phyloP scores from a whole-genome alignment of 2,329 filamentous ascomycete species.

The Aspergillus fischeri region DNA sequence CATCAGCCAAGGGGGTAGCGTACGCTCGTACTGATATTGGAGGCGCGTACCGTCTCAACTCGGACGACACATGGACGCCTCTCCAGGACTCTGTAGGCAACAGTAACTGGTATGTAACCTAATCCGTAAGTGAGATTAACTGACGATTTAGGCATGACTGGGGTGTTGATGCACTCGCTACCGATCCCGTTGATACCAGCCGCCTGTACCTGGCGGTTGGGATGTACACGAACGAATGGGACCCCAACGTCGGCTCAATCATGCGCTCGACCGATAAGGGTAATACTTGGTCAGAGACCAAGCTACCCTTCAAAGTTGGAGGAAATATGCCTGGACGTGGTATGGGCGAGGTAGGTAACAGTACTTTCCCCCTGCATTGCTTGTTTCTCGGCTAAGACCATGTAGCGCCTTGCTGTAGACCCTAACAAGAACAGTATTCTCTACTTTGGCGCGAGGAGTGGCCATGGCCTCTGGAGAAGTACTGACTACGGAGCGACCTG shows the following conservation, averaged over 20 bases:
- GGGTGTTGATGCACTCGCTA: conserved; percentile 55
- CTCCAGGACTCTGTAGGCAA: conserved; percentile 49
- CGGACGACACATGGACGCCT: conserved; percentile 54
- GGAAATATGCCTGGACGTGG: conserved; percentile 61
- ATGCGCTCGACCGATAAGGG: conserved; percentile 54
- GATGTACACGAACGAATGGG: conserved; percentile 59
- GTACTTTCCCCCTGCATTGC: background rate
- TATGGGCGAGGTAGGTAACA: conserved; percentile 45
- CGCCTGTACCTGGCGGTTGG: conserved; percentile 54
- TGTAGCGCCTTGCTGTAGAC: conserved; percentile 51
- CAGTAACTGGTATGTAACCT: conserved; percentile 40
- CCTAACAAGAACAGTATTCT: conserved; percentile 54
- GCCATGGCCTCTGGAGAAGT: conserved; percentile 57
- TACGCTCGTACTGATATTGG: conserved; percentile 58
- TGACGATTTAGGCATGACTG: conserved; percentile 31
- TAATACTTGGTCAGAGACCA: conserved; percentile 48
- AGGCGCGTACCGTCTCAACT: conserved; percentile 53
- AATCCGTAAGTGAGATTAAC: background rate
- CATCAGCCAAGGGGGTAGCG: conserved; percentile 44
- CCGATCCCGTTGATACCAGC: conserved; percentile 47
- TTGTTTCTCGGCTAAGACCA: background rate
- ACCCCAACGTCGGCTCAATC: conserved; percentile 54
- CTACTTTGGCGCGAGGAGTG: conserved; percentile 57
- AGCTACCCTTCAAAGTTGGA: conserved; percentile 56
- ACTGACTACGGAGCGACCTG: conserved; percentile 55